Percentiles rank a stretch among this genome's conserved stretches.
Evolutionary conservation across 192 early-diverging fungal genomes (phyloP).

Genomic region (Podila horticola): DNA sequence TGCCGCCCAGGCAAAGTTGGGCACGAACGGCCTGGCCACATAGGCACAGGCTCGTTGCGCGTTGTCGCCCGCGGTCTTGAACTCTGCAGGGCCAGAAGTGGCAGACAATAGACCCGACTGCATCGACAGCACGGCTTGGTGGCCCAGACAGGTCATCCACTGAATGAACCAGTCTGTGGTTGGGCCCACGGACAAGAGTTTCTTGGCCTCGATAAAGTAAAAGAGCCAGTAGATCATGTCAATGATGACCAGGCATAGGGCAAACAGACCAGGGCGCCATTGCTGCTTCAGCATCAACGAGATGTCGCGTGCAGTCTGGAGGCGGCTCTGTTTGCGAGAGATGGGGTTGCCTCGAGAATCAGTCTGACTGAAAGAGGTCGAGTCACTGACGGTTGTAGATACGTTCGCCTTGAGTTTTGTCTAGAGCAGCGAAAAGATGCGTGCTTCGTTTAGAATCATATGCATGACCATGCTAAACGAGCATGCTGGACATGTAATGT

Average conservation of each 20-base stretch:
- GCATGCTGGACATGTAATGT: too few species aligned
- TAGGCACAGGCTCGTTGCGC: conserved; percentile 20
- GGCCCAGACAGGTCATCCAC: conserved; percentile 10
- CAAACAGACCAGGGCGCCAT: conserved; percentile 39
- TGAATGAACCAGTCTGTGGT: conserved; percentile 13
- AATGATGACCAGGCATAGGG: conserved; percentile 17
- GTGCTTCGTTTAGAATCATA: neutral
- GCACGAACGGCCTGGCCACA: conserved; percentile 13
- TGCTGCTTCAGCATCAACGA: conserved; percentile 33
- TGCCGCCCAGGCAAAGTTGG: conserved; percentile 30
- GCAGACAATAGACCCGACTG: neutral
- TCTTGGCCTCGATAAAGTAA: conserved; percentile 42
- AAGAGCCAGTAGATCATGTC: conserved; percentile 40
- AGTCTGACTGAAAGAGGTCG: conserved; percentile 2
- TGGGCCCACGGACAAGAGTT: neutral
- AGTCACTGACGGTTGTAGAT: neutral
- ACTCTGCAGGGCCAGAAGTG: neutral
- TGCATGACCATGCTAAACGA: neutral
- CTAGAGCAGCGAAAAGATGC: neutral
- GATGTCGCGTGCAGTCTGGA: conserved; percentile 27
- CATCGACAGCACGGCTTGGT: neutral
- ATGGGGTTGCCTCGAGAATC: neutral
- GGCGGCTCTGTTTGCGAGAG: conserved; percentile 16
- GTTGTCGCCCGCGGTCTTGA: conserved; percentile 11
- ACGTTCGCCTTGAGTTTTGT: conserved; percentile 2